Evolutionary conservation across 2,329 filamentous ascomycete genomes (phyloP).

Genomic region (Sphaceloma murrayae): DNA sequence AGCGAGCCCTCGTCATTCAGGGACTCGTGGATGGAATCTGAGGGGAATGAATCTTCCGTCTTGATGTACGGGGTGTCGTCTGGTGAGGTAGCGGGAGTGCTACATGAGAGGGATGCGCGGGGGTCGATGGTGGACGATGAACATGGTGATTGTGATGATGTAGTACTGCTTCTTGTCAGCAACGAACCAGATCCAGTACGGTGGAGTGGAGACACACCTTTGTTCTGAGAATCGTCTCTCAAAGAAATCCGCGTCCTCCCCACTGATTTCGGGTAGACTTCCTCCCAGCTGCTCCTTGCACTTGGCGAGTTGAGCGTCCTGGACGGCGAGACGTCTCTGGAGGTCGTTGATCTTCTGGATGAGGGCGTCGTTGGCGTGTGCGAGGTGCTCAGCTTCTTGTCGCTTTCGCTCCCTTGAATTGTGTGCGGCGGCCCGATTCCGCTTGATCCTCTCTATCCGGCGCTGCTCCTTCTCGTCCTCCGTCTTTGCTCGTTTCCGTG

Average conservation of each 20-base stretch:
- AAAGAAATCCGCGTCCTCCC: conserved; percentile 17
- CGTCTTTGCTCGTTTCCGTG: conserved; percentile 95
- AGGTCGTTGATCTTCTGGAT: conserved; percentile 10
- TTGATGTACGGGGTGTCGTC: conserved; percentile 23
- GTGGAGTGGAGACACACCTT: conserved; percentile 16
- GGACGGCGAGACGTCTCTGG: conserved; percentile 15
- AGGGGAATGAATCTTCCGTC: conserved; percentile 18
- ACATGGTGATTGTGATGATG: conserved; percentile 15
- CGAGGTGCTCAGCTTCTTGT: conserved; percentile 76
- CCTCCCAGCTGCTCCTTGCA: conserved; percentile 19
- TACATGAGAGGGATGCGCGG: conserved; percentile 18
- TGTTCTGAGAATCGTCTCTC: conserved; percentile 17
- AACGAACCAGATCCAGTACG: not conserved
- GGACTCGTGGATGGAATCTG: conserved; percentile 14
- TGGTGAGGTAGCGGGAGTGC: conserved; percentile 17
- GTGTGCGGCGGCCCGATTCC: conserved; percentile 91
- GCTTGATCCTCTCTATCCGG: conserved; percentile 90
- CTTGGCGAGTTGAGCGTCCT: conserved; percentile 19
- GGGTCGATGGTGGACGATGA: conserved; percentile 21
- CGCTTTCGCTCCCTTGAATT: conserved; percentile 92
- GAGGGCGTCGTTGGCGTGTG: conserved; percentile 31
- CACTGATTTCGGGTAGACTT: conserved; percentile 17
- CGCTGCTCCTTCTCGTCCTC: conserved; percentile 98
- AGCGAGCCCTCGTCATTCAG: conserved; percentile 30
- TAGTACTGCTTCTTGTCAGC: not conserved